Evolutionary conservation across 2,329 filamentous ascomycete genomes (phyloP).

Genomic region (Coniochaeta hoffmannii): DNA sequence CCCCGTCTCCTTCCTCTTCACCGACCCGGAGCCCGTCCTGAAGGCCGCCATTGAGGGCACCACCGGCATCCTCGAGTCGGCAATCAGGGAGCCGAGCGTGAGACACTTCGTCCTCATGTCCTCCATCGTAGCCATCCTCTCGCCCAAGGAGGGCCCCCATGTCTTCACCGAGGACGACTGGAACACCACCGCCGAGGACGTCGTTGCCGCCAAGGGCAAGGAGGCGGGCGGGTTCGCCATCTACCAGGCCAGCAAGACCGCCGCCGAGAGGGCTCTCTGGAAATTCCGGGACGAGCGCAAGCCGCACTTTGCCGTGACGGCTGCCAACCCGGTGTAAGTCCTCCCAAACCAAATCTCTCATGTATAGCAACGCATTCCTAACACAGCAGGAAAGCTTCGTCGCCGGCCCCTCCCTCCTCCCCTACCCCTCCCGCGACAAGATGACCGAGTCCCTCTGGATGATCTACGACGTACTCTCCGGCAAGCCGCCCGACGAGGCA

Average conservation of each 20-base stretch:
- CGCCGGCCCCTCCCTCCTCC: slow-evolving; percentile 28
- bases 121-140: slow-evolving; percentile 10
- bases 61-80: slow-evolving; percentile 11
- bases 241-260: slow-evolving; percentile 23
- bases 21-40: slow-evolving; percentile 15
- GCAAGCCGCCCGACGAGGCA: slow-evolving; percentile 17
- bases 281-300: slow-evolving; percentile 24
- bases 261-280: slow-evolving; percentile 24
- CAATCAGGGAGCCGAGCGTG: slow-evolving; percentile 9
- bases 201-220: slow-evolving; percentile 10
- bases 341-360: no score
- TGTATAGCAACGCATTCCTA: no score
- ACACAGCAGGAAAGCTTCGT: slow-evolving; percentile 22
- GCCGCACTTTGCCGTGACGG: slow-evolving; percentile 28
- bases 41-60: slow-evolving; percentile 11
- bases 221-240: slow-evolving; percentile 12
- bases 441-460: slow-evolving; percentile 24
- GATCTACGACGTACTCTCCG: slow-evolving; percentile 26
- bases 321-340: slow-evolving; percentile 29
- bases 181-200: slow-evolving; percentile 12
- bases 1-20: slow-evolving; percentile 15
- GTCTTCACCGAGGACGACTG: slow-evolving; percentile 17
- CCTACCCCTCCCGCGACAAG: slow-evolving; percentile 19
- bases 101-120: slow-evolving; percentile 19
- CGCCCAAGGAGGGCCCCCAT: slow-evolving; percentile 1